A percentile compares a stretch with the other conserved stretches of the same genome.
Conservation (phyloP, 768 basidiomycete genomes). For the Leccinum ochraceum region DNA sequence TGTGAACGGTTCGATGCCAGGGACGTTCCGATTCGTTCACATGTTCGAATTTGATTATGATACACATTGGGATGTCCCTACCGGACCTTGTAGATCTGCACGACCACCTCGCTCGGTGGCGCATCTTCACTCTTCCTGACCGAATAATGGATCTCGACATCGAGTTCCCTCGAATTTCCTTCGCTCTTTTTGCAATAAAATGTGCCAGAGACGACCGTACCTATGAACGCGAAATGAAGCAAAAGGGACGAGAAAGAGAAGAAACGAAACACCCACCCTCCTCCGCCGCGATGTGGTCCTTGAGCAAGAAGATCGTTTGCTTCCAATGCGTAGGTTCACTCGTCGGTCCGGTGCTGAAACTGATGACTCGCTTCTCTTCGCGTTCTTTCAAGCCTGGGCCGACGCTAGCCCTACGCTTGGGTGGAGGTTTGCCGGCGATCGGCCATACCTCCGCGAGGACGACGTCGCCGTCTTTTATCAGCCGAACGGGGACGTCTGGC, state of each 20-base stretch:
- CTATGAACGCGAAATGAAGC: conserved; percentile 38
- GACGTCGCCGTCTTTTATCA: conserved; percentile 59
- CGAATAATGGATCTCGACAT: conserved; percentile 84
- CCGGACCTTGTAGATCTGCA: conserved; percentile 81
- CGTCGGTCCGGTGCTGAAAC: conserved; percentile 89
- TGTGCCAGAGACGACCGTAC: conserved; percentile 70
- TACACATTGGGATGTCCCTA: conserved; percentile 30
- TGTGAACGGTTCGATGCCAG: neutral
- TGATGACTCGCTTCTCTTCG: conserved; percentile 45
- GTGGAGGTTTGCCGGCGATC: conserved; percentile 63
- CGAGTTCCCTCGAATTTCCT: conserved; percentile 82
- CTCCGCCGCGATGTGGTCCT: conserved; percentile 71
- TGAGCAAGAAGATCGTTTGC: conserved; percentile 86
- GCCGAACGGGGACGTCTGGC: conserved; percentile 50
- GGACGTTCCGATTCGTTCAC: neutral
- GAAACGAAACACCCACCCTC: conserved; percentile 55
- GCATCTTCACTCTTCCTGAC: conserved; percentile 43
- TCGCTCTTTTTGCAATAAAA: conserved; percentile 83
- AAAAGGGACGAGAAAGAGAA: too few species aligned
- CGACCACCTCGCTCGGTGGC: conserved; percentile 46
- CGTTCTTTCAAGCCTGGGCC: conserved; percentile 45
- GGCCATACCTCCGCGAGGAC: conserved; percentile 80
- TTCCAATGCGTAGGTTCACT: conserved; percentile 96
- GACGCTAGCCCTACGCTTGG: conserved; percentile 58
- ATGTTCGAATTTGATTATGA: neutral